A percentile compares a stretch with the other conserved stretches of the same genome.
Conservation (phyloP, 176 grass and related monocot species). For the Ananas comosus region DNA sequence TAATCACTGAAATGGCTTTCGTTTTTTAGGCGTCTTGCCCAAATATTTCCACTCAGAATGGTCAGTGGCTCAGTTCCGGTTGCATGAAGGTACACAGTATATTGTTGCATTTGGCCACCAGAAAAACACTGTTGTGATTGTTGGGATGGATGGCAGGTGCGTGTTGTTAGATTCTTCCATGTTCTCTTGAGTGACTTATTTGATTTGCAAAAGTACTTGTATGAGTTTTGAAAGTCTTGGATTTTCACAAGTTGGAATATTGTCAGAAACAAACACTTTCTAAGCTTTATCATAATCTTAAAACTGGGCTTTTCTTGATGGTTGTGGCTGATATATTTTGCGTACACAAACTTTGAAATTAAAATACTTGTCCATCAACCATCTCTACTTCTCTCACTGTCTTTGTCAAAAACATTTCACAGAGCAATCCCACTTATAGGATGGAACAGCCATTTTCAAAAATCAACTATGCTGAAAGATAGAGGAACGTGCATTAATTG, state of each 20-base stretch:
- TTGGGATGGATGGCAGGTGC: conserved; percentile 82
- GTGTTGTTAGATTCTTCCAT: background rate
- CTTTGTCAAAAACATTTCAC: no score
- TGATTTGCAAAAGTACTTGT: no score
- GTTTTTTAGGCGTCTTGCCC: conserved; percentile 53
- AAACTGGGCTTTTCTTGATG: no score
- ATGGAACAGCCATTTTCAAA: no score
- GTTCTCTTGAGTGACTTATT: background rate
- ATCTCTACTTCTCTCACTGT: no score
- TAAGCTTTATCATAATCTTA: background rate
- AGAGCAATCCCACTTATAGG: no score
- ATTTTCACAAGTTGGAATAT: background rate
- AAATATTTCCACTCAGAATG: conserved; percentile 67
- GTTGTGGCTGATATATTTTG: no score
- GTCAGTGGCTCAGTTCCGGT: conserved; percentile 49
- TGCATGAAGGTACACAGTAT: conserved; percentile 45
- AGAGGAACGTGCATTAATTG: no score
- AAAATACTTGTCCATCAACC: no score
- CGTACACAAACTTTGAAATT: no score
- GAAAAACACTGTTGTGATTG: conserved; percentile 49
- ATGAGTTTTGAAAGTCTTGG: background rate
- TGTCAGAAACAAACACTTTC: background rate
- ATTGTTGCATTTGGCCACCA: conserved; percentile 50
- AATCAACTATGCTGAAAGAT: no score
- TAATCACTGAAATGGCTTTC: background rate